Evolutionary conservation across 495 filamentous ascomycete genomes (phyloP).

Genomic region (Aspergillus ostianus): DNA sequence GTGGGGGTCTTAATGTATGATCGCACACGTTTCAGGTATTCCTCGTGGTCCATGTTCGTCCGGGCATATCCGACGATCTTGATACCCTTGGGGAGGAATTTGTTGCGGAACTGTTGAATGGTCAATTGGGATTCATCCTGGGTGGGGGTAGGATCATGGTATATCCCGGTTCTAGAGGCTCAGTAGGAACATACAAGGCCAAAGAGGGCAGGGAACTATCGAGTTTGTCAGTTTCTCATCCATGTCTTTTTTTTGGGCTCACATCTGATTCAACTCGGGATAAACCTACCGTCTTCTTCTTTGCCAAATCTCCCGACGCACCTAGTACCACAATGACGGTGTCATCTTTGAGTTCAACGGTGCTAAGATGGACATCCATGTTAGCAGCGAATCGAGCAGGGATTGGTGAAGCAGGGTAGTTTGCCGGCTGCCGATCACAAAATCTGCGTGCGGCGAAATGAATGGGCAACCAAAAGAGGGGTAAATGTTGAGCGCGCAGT

Average conservation of each 20-base stretch:
- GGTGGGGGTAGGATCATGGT: constrained; percentile 1
- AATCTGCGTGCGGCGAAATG: neutral
- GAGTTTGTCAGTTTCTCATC: constrained; percentile 29
- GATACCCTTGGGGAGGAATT: constrained; percentile 97
- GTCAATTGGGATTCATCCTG: constrained; percentile 21
- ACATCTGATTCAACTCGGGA: neutral
- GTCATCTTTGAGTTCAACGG: constrained; percentile 95
- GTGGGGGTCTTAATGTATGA: constrained; percentile 99
- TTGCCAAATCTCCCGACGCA: constrained; percentile 95
- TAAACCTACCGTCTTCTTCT: constrained; percentile 93
- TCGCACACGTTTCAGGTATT: constrained; percentile 89
- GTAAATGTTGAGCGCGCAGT: constrained; percentile 3
- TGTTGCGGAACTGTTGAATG: constrained; percentile 79
- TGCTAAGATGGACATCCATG: constrained; percentile 49
- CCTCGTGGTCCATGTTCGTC: constrained; percentile 98
- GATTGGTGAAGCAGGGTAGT: constrained; percentile 12
- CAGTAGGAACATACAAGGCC: constrained; percentile 73
- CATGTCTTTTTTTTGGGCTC: neutral
- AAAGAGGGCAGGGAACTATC: constrained; percentile 94
- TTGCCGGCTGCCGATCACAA: neutral
- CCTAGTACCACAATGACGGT: constrained; percentile 96
- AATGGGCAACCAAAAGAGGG: neutral
- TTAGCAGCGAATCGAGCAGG: constrained; percentile 18
- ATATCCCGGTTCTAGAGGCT: neutral
- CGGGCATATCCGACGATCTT: constrained; percentile 98